Evolutionary conservation across 192 early-diverging fungal species (phyloP).

Genomic region (Backusella parvicylindrica): DNA sequence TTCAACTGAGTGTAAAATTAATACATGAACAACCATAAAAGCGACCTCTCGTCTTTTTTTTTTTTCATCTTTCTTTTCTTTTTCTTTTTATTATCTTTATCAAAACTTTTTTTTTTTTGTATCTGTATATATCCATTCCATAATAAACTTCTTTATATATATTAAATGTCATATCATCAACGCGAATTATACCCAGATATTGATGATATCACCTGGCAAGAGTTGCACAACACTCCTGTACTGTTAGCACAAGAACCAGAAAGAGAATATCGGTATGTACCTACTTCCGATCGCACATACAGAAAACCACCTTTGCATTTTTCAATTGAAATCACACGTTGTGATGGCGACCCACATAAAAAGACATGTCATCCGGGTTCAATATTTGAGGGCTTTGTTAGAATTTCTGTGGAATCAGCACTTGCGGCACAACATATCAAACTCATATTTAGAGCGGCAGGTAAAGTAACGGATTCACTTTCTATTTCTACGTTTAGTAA

Average conservation of each 20-base stretch:
- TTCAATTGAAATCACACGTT: neutral
- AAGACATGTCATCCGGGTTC: slow-evolving; percentile 13
- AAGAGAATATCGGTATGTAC: neutral
- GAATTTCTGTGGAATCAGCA: neutral
- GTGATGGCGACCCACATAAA: neutral
- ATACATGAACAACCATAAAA: neutral
- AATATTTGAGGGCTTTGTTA: slow-evolving; percentile 16
- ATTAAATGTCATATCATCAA: neutral
- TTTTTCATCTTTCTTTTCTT: neutral
- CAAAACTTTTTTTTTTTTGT: neutral
- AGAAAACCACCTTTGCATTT: slow-evolving; percentile 5
- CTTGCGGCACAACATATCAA: slow-evolving; percentile 24
- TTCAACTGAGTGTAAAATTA: neutral
- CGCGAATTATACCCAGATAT: neutral
- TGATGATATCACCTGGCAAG: neutral
- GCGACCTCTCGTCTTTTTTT: neutral
- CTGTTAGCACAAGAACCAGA: neutral
- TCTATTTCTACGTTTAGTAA: neutral
- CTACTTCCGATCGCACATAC: neutral
- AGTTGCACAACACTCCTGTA: neutral
- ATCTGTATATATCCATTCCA: neutral
- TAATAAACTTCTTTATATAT: neutral
- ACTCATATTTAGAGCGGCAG: slow-evolving; percentile 24
- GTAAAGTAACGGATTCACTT: slow-evolving; percentile 4
- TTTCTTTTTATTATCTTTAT: neutral